Base-by-base conservation (phyloP, 2,329 filamentous ascomycete genomes). In the Monosporascus sp. region DNA sequence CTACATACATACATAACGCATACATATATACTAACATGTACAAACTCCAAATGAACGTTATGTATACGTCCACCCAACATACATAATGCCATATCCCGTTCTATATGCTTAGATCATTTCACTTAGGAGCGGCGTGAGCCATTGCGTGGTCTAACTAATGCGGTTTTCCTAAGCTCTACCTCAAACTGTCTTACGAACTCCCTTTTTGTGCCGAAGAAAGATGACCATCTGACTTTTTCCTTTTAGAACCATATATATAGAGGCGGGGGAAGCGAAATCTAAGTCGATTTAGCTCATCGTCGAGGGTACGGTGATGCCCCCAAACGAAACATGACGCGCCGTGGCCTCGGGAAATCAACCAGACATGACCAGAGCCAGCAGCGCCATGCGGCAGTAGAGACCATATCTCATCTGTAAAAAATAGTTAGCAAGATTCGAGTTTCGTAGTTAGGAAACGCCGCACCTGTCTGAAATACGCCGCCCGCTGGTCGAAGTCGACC, bases 401-500 rank as follows among this genome's bases (percentile, higher is more conserved):
- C 94, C 94, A 75, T 97, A 97, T 75, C 88, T 85, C 93, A 97
- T 97, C 92, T 97, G 54, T 47, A 16, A 54, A 59, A 31, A 16
- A 17, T 45, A 48, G 69, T 85, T 71, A 84, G 78, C 60, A 60
- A 48, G 14, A 35, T 35, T 35, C 31, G 31, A 35, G 11, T 35
- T 14, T 14, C 26, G 40, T 43, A 11, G 7, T 40, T 26, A n/a
- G 35, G n/a, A 22, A 20, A 50, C 22, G 57, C 81, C 89, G 85
- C 76, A 96, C 93, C 88, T 99, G 94, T 88, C 94, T 86, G 76
- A 99, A 99, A 78, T 99, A 99, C 52, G 94, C 93, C 55, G 94
- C 94, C 64, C 94, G 79, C 70, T 95, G 91, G 76, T 99, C 94
- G 75, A 95, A 96, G 74, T 99, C 94, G 48, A 99, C 91, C 77